Evolutionary conservation across 148 eudicot genomes (phyloP).

Genomic region (Spergularia bocconei): DNA sequence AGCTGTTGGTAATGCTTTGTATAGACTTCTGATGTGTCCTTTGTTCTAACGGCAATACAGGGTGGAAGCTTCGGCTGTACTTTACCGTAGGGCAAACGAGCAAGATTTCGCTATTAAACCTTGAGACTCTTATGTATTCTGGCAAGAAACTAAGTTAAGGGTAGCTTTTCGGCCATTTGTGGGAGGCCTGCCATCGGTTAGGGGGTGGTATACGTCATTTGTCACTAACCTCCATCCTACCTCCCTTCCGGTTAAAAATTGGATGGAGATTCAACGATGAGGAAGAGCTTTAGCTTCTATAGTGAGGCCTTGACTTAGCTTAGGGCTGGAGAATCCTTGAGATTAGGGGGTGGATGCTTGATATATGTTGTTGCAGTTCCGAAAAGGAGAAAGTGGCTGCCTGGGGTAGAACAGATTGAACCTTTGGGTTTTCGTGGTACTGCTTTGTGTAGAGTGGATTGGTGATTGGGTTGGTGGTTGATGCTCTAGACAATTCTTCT

Average conservation of each 20-base stretch:
- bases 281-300: not conserved
- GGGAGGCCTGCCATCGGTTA: not conserved
- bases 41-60: constrained; percentile 37
- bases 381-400: too few species aligned
- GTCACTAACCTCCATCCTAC: too few species aligned
- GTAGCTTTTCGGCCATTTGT: not conserved
- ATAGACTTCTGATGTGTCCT: constrained; percentile 18
- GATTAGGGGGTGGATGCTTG: not conserved
- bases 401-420: too few species aligned
- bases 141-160: constrained; percentile 10
- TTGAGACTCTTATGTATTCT: constrained; percentile 18
- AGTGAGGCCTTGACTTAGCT: not conserved
- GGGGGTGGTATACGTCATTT: not conserved
- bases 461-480: not conserved
- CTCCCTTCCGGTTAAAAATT: not conserved
- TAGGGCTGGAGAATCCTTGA: not conserved
- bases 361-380: not conserved
- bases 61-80: constrained; percentile 99
- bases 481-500: not conserved
- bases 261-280: not conserved
- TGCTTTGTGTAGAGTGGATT: too few species aligned
- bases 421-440: too few species aligned
- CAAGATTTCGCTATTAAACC: constrained; percentile 84
- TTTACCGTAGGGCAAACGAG: constrained; percentile 92
- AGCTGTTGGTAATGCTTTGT: not conserved